Conservation (phyloP, 495 filamentous ascomycete species). For the Hypomontagnella submonticulosa region DNA sequence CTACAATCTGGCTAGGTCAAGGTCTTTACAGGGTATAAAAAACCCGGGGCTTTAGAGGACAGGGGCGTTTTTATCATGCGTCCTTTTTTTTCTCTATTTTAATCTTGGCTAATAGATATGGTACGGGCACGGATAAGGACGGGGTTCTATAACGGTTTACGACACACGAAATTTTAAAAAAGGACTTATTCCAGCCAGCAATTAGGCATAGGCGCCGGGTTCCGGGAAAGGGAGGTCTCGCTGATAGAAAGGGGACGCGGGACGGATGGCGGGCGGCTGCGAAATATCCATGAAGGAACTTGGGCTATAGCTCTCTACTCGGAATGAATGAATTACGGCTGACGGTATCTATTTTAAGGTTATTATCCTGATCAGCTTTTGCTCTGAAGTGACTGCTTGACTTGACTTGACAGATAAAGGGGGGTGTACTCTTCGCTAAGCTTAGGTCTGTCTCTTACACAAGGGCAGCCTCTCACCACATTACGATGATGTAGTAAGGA, state of each 20-base stretch:
- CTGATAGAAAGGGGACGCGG: constrained; percentile 1
- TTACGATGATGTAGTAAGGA: too few species aligned
- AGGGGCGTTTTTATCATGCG: constrained; percentile 12
- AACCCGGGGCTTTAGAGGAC: constrained; percentile 23
- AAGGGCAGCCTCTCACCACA: too few species aligned
- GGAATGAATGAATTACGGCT: constrained; percentile 12
- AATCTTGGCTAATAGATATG: constrained; percentile 7
- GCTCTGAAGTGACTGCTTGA: background rate
- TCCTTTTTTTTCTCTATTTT: background rate
- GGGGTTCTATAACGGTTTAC: background rate
- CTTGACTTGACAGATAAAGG: too few species aligned
- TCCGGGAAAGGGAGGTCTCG: background rate
- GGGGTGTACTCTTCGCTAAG: too few species aligned
- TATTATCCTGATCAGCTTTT: background rate
- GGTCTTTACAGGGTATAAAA: constrained; percentile 17
- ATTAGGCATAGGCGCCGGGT: constrained; percentile 6
- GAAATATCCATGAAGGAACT: background rate
- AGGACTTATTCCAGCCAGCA: background rate
- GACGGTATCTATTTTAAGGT: background rate
- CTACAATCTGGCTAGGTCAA: constrained; percentile 26
- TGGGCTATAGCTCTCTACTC: constrained; percentile 4
- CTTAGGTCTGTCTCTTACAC: too few species aligned
- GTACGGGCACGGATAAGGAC: constrained; percentile 3
- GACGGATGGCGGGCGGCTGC: background rate
- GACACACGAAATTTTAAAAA: constrained; percentile 6